Percentiles rank a stretch among this genome's conserved stretches.
Evolutionary conservation across 2,329 filamentous ascomycete genomes (phyloP).

Genomic region (Venturia aucupariae): DNA sequence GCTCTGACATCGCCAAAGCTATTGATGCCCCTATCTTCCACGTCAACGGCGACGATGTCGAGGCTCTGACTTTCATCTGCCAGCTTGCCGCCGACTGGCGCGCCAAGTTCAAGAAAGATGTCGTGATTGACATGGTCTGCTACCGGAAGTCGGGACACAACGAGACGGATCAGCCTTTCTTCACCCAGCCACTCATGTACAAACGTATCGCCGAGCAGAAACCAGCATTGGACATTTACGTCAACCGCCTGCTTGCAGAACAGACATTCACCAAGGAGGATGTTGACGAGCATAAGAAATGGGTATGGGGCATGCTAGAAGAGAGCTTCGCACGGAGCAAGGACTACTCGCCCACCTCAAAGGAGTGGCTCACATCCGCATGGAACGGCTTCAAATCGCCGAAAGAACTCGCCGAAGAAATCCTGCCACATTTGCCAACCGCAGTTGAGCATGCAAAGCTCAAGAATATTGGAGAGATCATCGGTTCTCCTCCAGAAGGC

Average conservation of each 20-base stretch:
- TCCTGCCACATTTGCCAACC: constrained; percentile 84
- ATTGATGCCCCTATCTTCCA: constrained; percentile 98
- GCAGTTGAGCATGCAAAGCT: constrained; percentile 64
- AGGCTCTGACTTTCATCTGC: constrained; percentile 97
- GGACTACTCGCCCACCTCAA: constrained; percentile 91
- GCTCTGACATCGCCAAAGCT: constrained; percentile 97
- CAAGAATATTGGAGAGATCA: constrained; percentile 71
- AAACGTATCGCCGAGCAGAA: constrained; percentile 85
- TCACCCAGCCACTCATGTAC: constrained; percentile 99
- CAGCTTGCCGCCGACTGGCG: constrained; percentile 97
- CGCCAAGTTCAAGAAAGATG: constrained; percentile 96
- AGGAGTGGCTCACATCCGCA: constrained; percentile 96
- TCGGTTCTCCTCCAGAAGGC: constrained; percentile 69
- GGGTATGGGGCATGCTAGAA: constrained; percentile 98
- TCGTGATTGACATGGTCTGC: constrained; percentile 96
- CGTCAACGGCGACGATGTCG: constrained; percentile 96
- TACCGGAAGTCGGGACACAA: constrained; percentile 99
- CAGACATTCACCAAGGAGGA: constrained; percentile 96
- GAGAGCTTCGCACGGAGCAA: constrained; percentile 96
- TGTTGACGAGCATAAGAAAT: constrained; percentile 97
- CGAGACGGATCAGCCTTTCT: constrained; percentile 97
- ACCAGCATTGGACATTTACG: constrained; percentile 81
- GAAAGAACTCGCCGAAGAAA: constrained; percentile 91
- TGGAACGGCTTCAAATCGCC: constrained; percentile 99
- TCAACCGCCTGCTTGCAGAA: constrained; percentile 81